A percentile compares a stretch with the other conserved stretches of the same genome.
These are phyloP conservation scores for Ogataea ganodermae DNA, from an alignment of 805 yeast species.

Conservation along the genomic window DNA sequence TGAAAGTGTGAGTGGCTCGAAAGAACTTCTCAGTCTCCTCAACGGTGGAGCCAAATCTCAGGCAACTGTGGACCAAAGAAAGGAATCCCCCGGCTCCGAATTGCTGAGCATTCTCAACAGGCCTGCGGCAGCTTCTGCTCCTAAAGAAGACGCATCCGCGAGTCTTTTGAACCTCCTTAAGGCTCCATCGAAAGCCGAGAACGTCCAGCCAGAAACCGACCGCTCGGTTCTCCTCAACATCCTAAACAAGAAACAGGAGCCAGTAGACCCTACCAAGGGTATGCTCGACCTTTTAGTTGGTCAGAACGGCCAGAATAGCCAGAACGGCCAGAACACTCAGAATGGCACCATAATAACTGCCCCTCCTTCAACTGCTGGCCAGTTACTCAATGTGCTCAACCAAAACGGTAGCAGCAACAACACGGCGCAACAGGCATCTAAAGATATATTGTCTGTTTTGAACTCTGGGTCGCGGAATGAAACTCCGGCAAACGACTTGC, in stretches of 20 bases:
- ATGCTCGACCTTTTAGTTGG: conserved; percentile 10
- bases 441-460: conserved; percentile 4
- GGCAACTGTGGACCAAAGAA: not conserved
- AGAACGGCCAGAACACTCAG: not conserved
- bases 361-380: conserved; percentile 6
- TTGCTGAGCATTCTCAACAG: conserved; percentile 18
- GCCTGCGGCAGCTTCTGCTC: not conserved
- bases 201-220: no score
- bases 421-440: conserved; percentile 4
- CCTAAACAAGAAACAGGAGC: conserved; percentile 11
- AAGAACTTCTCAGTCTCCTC: not conserved
- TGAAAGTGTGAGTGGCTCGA: not conserved
- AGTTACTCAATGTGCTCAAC: conserved; percentile 14
- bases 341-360: not conserved
- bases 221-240: conserved; percentile 14
- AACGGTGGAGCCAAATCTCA: not conserved
- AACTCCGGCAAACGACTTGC: conserved; percentile 4
- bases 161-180: conserved; percentile 6
- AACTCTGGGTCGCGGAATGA: conserved; percentile 1
- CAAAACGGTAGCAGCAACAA: not conserved
- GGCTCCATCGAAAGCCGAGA: not conserved
- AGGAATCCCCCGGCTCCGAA: conserved; percentile 3
- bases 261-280: conserved; percentile 17
- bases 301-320: not conserved
- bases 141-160: conserved; percentile 11